Evolutionary conservation across 768 basidiomycete genomes (phyloP), one percentile per base, ranked within the genome.

Genomic region (Coprinellus micaceus): DNA sequence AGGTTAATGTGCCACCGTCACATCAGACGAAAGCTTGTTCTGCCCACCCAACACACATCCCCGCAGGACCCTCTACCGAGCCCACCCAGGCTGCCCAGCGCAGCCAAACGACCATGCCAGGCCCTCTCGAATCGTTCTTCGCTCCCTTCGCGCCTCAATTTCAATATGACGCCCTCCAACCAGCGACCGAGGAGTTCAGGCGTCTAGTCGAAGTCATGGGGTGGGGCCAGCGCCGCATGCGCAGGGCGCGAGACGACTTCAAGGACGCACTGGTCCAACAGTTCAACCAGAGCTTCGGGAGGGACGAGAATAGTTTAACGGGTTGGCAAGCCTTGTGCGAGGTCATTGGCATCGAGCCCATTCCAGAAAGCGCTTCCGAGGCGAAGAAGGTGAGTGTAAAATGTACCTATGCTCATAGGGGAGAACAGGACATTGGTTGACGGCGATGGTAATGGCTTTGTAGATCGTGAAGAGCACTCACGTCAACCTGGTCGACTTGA

Each of bases 401-500:
- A 22, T 44, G 43, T 44, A 2, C 3, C 43, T 44, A 21, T 17
- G 15, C 43, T 44, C 11, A 21, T 22, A 21, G 12, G 15, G 19
- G 30, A 3, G 11, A 4, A 4, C 30, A 17, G 21, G 12, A 26
- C 30, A 30, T 17, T 15, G 12, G 6, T n/a, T 19, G 28, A 19
- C 6, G 30, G 13, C 46, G 22, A n/a, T 48, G 25, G 10, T 24
- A n/a, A 3, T n/a, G 19, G 43, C 28, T 19, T 21, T 22, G 15
- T 40, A 59, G 58, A 37, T 56, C 25, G 39, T 53, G 4, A 28
- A 22, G 24, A 53, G 41, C 5, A 61, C 45, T 6, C 56, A 52
- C 29, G 54, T 61, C 33, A 61, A 61, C 39, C 47, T 61, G 12
- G 54, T 61, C 26, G 55, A 60, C 22, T 45, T 60, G 15, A 33